Evolutionary conservation across 176 grass and related monocot genomes (phyloP).

Genomic region (Oryza australiensis): DNA sequence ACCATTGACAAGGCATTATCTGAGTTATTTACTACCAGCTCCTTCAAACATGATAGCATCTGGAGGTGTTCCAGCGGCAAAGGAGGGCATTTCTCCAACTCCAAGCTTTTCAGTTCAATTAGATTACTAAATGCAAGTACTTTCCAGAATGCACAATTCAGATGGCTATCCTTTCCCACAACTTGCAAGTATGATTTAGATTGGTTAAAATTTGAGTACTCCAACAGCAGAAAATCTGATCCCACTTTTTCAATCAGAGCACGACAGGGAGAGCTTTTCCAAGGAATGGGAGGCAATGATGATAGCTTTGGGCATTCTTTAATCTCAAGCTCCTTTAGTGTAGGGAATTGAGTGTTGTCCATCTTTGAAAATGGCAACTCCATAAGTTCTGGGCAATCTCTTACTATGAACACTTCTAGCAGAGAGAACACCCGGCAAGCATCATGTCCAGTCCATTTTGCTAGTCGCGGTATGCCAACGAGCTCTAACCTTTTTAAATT

Average conservation of each 20-base stretch:
- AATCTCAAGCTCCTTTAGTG: background rate
- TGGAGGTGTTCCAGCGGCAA: background rate
- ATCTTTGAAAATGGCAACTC: slow-evolving; percentile 13
- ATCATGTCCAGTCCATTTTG: background rate
- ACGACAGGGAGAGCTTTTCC: accelerated
- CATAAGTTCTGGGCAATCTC: background rate
- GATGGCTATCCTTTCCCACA: accelerated
- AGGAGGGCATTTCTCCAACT: accelerated
- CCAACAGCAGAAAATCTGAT: accelerated
- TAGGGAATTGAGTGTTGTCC: background rate
- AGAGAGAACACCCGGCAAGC: background rate
- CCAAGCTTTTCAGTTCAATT: accelerated
- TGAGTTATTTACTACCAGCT: accelerated
- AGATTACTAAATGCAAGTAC: background rate
- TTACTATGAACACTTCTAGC: background rate
- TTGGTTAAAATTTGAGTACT: accelerated
- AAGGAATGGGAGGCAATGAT: slow-evolving; percentile 1
- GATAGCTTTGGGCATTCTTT: background rate
- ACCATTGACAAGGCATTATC: background rate
- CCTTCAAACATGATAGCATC: background rate
- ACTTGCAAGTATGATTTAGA: accelerated
- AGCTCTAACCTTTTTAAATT: background rate
- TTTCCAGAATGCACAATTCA: background rate
- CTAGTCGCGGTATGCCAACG: background rate
- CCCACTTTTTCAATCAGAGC: background rate